phyloP scores from a whole-genome alignment of 176 grass and related monocot genomes.

The Hordeum marinum region DNA sequence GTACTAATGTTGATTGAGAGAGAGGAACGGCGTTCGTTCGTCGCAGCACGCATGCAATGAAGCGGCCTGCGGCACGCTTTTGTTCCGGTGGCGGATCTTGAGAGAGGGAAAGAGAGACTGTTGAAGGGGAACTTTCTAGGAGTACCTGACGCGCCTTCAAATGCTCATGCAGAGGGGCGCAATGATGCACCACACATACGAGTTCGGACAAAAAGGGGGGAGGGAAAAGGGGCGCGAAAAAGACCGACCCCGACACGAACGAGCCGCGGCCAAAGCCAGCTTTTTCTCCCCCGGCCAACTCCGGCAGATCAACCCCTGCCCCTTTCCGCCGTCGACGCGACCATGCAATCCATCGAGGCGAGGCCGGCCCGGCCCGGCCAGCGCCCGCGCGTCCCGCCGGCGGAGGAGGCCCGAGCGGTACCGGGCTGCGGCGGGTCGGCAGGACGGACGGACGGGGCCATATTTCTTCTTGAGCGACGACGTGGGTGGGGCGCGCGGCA shows the following conservation, averaged over 20 bases:
- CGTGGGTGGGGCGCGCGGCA: no score
- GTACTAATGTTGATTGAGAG: background rate
- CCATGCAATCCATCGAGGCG: background rate
- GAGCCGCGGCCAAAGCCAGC: background rate
- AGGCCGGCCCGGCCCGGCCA: background rate
- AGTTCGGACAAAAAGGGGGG: slow-evolving; percentile 36
- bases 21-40: background rate
- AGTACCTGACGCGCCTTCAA: background rate
- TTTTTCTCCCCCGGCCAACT: slow-evolving; percentile 7
- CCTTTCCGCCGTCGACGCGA: background rate
- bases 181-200: background rate
- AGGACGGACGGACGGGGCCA: background rate
- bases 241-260: background rate
- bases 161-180: background rate
- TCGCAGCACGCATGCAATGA: background rate
- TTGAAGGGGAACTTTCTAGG: slow-evolving; percentile 16
- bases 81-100: background rate
- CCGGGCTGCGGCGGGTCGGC: no score
- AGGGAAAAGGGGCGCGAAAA: background rate
- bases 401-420: background rate
- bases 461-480: no score
- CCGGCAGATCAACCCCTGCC: background rate
- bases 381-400: background rate
- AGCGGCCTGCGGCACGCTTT: background rate
- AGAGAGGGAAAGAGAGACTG: background rate